Evolutionary conservation across 192 early-diverging fungal species (phyloP).

Genomic region (Coemansia sp.): DNA sequence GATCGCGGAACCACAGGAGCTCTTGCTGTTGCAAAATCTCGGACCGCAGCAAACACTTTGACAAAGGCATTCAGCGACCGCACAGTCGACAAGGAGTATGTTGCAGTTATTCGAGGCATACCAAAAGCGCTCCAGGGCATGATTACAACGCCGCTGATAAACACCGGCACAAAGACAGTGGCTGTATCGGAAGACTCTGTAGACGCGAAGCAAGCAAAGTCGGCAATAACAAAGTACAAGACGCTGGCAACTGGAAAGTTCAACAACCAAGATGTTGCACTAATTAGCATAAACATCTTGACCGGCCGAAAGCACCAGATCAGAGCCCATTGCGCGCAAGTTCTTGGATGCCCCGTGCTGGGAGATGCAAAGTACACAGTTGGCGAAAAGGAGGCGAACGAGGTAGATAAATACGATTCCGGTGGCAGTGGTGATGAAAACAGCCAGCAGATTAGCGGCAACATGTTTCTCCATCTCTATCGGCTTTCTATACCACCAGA

Average conservation of each 20-base stretch:
- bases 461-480: slow-evolving; percentile 32
- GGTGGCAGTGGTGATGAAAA: too few relatives aligned
- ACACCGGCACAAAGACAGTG: background rate
- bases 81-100: slow-evolving; percentile 19
- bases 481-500: slow-evolving; percentile 18
- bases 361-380: slow-evolving; percentile 28
- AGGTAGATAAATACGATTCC: too few relatives aligned
- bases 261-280: background rate
- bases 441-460: background rate
- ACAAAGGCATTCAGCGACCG: slow-evolving; percentile 25
- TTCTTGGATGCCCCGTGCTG: slow-evolving; percentile 33
- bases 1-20: slow-evolving; percentile 37
- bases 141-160: slow-evolving; percentile 12
- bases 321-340: slow-evolving; percentile 37
- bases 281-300: slow-evolving; percentile 24
- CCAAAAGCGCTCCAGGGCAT: slow-evolving; percentile 6
- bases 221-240: slow-evolving; percentile 22
- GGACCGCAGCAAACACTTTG: slow-evolving; percentile 16
- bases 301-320: slow-evolving; percentile 50
- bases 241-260: slow-evolving; percentile 16
- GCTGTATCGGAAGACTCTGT: background rate
- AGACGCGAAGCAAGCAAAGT: slow-evolving; percentile 2
- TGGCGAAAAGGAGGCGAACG: background rate
- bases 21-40: slow-evolving; percentile 20
- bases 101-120: slow-evolving; percentile 24